phyloP scores from a whole-genome alignment of 495 filamentous ascomycete genomes.

The Pyrenula aspistea region DNA sequence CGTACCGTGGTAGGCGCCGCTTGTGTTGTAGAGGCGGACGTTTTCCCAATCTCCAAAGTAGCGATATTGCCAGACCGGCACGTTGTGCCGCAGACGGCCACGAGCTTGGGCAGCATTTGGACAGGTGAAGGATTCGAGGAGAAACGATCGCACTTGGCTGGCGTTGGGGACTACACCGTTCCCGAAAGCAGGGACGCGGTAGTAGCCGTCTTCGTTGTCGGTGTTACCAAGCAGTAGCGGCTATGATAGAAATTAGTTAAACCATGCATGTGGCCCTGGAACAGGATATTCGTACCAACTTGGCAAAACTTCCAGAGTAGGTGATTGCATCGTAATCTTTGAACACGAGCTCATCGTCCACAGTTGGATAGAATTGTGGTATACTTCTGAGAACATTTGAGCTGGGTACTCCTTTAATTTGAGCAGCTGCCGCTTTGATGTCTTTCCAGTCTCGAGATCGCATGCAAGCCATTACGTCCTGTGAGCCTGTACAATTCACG shows the following conservation, averaged over 20 bases:
- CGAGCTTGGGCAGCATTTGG: slow-evolving; percentile 21
- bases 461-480: slow-evolving; percentile 31
- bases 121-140: slow-evolving; percentile 33
- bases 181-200: slow-evolving; percentile 20
- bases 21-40: slow-evolving; percentile 26
- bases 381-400: slow-evolving; percentile 5
- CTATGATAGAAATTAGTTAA: slow-evolving; percentile 6
- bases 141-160: slow-evolving; percentile 24
- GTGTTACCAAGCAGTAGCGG: slow-evolving; percentile 32
- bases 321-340: slow-evolving; percentile 24
- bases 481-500: slow-evolving; percentile 25
- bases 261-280: not conserved
- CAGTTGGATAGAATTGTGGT: slow-evolving; percentile 33
- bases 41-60: slow-evolving; percentile 39
- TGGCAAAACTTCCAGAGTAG: slow-evolving; percentile 21
- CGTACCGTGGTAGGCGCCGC: slow-evolving; percentile 33
- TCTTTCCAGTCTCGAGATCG: slow-evolving; percentile 17
- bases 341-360: slow-evolving; percentile 35
- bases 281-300: slow-evolving; percentile 10
- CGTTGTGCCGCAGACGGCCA: slow-evolving; percentile 14
- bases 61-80: slow-evolving; percentile 37
- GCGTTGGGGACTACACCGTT: slow-evolving; percentile 12
- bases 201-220: slow-evolving; percentile 33
- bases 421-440: slow-evolving; percentile 19
- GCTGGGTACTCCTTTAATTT: slow-evolving; percentile 14